A percentile compares a stretch with the other conserved stretches of the same genome.
Evolutionary conservation across 352 stramenopile genomes (phyloP).

Genomic region (Globisporangium viniferum): DNA sequence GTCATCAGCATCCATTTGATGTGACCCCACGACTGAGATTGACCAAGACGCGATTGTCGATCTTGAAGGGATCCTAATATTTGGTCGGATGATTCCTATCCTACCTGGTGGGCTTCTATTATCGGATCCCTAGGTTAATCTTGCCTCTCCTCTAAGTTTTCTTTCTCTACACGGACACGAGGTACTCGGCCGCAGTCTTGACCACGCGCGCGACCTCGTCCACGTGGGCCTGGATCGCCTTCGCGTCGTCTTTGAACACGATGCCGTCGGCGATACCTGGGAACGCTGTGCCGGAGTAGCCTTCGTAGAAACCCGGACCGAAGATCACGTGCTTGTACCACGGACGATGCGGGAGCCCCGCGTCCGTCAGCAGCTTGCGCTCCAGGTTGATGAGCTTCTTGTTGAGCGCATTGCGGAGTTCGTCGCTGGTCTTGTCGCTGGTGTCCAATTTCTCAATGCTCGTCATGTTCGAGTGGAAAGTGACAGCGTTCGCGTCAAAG

Average conservation of each 20-base stretch:
- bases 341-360: constrained; percentile 40
- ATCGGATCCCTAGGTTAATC: not conserved
- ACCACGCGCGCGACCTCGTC: constrained; percentile 39
- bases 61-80: not conserved
- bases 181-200: constrained; percentile 28
- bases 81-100: too few species aligned
- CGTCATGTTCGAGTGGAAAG: constrained; percentile 23
- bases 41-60: not conserved
- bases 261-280: constrained; percentile 47
- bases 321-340: constrained; percentile 70
- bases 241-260: constrained; percentile 36
- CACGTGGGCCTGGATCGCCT: constrained; percentile 39
- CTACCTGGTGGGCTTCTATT: not conserved
- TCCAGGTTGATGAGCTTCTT: constrained; percentile 49
- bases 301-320: constrained; percentile 53
- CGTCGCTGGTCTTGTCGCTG: not conserved
- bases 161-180: constrained; percentile 11
- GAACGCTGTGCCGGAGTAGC: constrained; percentile 46
- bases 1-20: not conserved
- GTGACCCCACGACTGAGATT: too few species aligned
- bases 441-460: constrained; percentile 11
- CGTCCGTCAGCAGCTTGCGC: constrained; percentile 34
- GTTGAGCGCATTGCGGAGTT: constrained; percentile 28
- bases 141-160: not conserved
- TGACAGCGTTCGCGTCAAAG: constrained; percentile 31